A percentile compares a stretch with the other conserved stretches of the same genome.
Conservation (phyloP, 306 rosid species). For the Rosa chinensis region DNA sequence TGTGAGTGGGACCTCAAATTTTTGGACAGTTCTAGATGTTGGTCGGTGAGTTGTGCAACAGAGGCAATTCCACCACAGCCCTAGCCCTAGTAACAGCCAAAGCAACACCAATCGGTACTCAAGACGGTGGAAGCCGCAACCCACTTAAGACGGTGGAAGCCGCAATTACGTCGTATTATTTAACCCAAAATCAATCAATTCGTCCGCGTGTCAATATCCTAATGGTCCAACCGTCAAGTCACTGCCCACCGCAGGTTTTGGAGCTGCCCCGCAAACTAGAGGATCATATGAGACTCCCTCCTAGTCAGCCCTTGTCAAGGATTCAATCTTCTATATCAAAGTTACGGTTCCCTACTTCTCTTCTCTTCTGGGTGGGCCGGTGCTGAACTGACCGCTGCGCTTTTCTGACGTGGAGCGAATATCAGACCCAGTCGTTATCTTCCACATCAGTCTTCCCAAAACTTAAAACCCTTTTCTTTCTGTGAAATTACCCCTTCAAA, state of each 20-base stretch:
- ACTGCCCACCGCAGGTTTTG: slow-evolving; percentile 6
- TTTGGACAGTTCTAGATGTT: neutral
- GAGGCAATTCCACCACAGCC: neutral
- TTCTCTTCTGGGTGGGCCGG: neutral
- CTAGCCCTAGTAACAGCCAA: neutral
- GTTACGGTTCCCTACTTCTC: neutral
- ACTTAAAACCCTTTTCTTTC: neutral
- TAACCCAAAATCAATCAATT: neutral
- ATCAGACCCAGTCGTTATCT: slow-evolving; percentile 23
- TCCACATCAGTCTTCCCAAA: slow-evolving; percentile 26
- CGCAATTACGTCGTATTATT: neutral
- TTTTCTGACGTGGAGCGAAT: slow-evolving; percentile 36
- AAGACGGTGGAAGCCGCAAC: slow-evolving; percentile 3
- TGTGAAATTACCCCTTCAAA: neutral
- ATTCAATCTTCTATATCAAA: neutral
- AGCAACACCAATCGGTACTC: neutral
- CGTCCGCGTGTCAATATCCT: slow-evolving; percentile 12
- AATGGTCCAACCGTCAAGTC: neutral
- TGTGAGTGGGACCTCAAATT: neutral
- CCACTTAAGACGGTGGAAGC: neutral
- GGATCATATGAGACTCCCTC: neutral
- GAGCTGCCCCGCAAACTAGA: neutral
- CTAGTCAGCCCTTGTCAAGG: slow-evolving; percentile 19
- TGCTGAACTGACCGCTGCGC: neutral
- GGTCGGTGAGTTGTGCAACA: slow-evolving; percentile 11